Conservation (phyloP, 163 green algal genomes). For the Coccomyxa subellipsoidea region DNA sequence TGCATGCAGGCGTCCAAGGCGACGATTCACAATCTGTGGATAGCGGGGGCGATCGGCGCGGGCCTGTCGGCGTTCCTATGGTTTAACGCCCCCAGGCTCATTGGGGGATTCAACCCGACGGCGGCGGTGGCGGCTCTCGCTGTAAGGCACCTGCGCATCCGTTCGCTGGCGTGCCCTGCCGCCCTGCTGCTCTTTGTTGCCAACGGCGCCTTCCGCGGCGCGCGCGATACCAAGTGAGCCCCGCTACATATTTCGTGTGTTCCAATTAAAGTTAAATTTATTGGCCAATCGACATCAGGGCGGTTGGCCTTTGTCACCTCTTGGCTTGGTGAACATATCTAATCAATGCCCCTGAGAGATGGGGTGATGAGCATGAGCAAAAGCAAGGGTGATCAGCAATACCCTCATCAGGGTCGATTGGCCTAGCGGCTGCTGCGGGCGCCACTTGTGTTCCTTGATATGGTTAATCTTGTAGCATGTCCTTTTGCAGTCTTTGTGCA, state of each 20-base stretch:
- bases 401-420: too few relatives aligned
- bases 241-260: background rate
- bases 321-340: background rate
- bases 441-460: too few relatives aligned
- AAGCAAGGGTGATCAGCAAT: too few relatives aligned
- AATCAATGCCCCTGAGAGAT: too few relatives aligned
- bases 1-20: conserved; percentile 11
- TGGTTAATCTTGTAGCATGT: too few relatives aligned
- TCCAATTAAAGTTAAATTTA: too few relatives aligned
- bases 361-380: too few relatives aligned
- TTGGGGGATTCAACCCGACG: conserved; percentile 26
- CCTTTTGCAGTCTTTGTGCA: too few relatives aligned
- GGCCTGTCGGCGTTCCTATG: background rate
- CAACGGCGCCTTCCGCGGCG: conserved; percentile 46
- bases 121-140: conserved; percentile 34
- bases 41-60: background rate
- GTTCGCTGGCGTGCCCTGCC: conserved; percentile 40
- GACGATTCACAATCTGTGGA: conserved; percentile 5
- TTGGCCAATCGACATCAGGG: too few relatives aligned
- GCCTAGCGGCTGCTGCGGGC: too few relatives aligned
- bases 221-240: conserved; percentile 42
- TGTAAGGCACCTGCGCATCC: conserved; percentile 40
- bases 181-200: conserved; percentile 46
- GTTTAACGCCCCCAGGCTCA: conserved; percentile 1
- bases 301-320: too few relatives aligned